Evolutionary conservation across 1,284 basidiomycete species (phyloP).

Genomic region (Ustilago trichophora): DNA sequence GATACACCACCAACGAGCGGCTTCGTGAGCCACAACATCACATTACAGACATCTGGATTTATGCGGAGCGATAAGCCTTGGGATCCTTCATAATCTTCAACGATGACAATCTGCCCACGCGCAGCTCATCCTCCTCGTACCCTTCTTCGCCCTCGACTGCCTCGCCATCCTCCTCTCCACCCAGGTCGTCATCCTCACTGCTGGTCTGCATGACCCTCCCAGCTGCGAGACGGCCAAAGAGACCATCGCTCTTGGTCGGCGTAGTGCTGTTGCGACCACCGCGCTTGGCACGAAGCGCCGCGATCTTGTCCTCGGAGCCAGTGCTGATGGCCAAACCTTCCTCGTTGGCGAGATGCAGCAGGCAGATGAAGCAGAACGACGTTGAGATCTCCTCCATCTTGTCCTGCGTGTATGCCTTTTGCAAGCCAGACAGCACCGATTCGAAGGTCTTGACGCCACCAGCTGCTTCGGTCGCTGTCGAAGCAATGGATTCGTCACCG

Average conservation of each 20-base stretch:
- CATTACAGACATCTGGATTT: too few species aligned
- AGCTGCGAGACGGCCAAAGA: constrained; percentile 20
- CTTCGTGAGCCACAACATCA: too few species aligned
- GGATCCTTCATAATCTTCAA: constrained; percentile 59
- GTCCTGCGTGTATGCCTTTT: constrained; percentile 83
- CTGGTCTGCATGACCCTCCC: constrained; percentile 54
- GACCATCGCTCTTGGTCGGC: constrained; percentile 15
- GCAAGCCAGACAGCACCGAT: constrained; percentile 82
- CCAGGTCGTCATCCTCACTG: constrained; percentile 68
- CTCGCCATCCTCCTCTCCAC: constrained; percentile 41
- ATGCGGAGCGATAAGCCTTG: constrained; percentile 53
- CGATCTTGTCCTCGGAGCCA: constrained; percentile 35
- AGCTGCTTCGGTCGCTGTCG: constrained; percentile 1
- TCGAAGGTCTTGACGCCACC: constrained; percentile 72
- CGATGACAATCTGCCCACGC: constrained; percentile 46
- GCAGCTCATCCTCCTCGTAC: constrained; percentile 43
- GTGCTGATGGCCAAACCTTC: constrained; percentile 74
- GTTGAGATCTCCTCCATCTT: constrained; percentile 99
- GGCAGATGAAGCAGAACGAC: constrained; percentile 98
- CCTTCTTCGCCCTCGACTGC: constrained; percentile 37
- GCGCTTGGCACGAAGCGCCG: constrained; percentile 39
- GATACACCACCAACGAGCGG: too few species aligned
- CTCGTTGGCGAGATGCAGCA: constrained; percentile 93
- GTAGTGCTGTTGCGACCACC: constrained; percentile 38
- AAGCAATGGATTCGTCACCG: constrained; percentile 23